Evolutionary conservation across 495 filamentous ascomycete genomes (phyloP).

Genomic region (Penicillium paradoxum): DNA sequence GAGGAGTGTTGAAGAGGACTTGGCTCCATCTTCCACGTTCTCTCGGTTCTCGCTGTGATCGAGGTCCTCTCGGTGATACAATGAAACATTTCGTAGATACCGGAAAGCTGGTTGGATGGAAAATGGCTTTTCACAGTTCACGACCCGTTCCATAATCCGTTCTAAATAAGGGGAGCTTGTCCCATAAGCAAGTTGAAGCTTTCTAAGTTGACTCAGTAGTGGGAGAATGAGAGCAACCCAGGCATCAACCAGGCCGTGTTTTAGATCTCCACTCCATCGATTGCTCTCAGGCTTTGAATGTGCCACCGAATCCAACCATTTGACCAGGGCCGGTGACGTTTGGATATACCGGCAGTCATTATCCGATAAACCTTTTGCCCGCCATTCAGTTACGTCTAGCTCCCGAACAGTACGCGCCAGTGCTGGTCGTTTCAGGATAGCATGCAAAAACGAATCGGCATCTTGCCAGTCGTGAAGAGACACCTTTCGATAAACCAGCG

Average conservation of each 20-base stretch:
- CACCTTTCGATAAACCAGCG: conserved; percentile 22
- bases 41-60: neutral
- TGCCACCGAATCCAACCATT: conserved; percentile 11
- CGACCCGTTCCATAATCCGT: conserved; percentile 19
- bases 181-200: conserved; percentile 23
- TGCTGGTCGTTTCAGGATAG: conserved; percentile 17
- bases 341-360: conserved; percentile 4
- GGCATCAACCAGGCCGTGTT: conserved; percentile 20
- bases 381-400: conserved; percentile 25
- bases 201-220: conserved; percentile 23
- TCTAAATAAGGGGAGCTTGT: conserved; percentile 17
- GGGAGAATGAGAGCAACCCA: conserved; percentile 32
- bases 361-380: neutral
- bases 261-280: conserved; percentile 25
- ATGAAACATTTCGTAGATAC: conserved; percentile 17
- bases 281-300: conserved; percentile 19
- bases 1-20: conserved; percentile 4
- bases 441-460: conserved; percentile 21
- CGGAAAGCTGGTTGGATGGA: conserved; percentile 14
- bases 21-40: neutral
- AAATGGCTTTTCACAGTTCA: conserved; percentile 19
- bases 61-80: conserved; percentile 16
- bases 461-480: conserved; percentile 16
- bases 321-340: neutral
- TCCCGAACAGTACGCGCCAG: conserved; percentile 26